Base-by-base conservation (phyloP, 306 rosid species). In the Castanea mollissima region DNA sequence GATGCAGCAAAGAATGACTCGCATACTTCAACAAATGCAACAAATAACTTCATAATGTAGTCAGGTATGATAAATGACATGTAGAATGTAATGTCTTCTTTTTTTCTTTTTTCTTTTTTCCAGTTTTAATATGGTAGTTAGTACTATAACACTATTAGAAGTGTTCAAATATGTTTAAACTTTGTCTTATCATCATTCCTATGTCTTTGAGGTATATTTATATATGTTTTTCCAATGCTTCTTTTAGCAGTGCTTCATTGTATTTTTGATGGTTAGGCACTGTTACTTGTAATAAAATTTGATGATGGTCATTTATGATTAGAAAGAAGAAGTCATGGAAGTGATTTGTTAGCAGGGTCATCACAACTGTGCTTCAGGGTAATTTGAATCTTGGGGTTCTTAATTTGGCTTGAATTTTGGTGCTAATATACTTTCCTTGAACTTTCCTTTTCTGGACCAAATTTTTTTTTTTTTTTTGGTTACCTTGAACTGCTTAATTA, bases 121-220 rank as follows among this genome's bases (percentile, higher is more conserved):
- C 23, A 21, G 23, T 21, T 21, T 21, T 21, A 21, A 21, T 21
- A 21, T 21, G 23, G 23, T 21, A 21, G 23, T 21, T 21, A 21
- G 23, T 21, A 21, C 23, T 21, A 21, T 21, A 21, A 21, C 23
- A 21, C 23, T 21, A 21, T 0, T 21, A 21, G 23, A 21, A 21
- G 23, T 21, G 23, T 21, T 21, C 23, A 21, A 21, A 21, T 21
- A 21, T 21, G 23, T 21, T 21, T 21, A 21, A 21, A 21, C 23
- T 21, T 21, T 21, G 23, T 21, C 29, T 21, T 74, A 44, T 41
- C 54, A 46, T 46, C 49, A 6, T 74, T 70, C 44, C 19, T 15
- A 72, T 15, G 69, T 58, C 55, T 68, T 74, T 75, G 70, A 31
- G 84, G 84, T 80, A 73, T 54, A 78, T 69, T 1, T 73, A 21